These are phyloP conservation scores for Zizania latifolia DNA, from an alignment of 176 grass and related monocot genomes.

Conservation along the genomic window DNA sequence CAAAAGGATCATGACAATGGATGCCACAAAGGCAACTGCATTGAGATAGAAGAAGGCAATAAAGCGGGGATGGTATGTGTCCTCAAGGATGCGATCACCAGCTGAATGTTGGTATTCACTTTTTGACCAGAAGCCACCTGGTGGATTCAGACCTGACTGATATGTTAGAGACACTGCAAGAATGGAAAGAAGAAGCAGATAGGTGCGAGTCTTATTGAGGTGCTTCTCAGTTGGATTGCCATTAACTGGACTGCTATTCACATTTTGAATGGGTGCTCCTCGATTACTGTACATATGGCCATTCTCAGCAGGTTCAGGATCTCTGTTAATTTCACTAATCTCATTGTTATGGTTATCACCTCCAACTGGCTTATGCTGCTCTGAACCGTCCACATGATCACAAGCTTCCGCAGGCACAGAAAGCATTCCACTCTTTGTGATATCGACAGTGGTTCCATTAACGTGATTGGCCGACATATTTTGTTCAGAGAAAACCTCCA, in stretches of 20 bases:
- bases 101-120: not conserved
- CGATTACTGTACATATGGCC: not conserved
- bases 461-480: not conserved
- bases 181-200: slow-evolving; percentile 39
- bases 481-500: too few species aligned
- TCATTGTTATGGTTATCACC: not conserved
- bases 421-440: not conserved
- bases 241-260: not conserved
- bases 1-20: slow-evolving; percentile 37
- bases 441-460: not conserved
- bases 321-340: not conserved
- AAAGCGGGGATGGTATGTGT: slow-evolving; percentile 20
- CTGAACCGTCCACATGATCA: not conserved
- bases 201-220: slow-evolving; percentile 30
- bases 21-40: slow-evolving; percentile 34
- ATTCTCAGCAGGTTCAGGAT: not conserved
- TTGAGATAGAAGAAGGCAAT: slow-evolving; percentile 47
- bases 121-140: slow-evolving; percentile 43
- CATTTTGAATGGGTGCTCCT: not conserved
- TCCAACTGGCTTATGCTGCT: not conserved
- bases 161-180: slow-evolving; percentile 42
- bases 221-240: not conserved
- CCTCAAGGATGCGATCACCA: slow-evolving; percentile 36
- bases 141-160: slow-evolving; percentile 46
- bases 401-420: not conserved